Evolutionary conservation across 768 basidiomycete genomes (phyloP), one percentile per base, ranked within the genome.

Genomic region (Brasilioporus rufonigricans): DNA sequence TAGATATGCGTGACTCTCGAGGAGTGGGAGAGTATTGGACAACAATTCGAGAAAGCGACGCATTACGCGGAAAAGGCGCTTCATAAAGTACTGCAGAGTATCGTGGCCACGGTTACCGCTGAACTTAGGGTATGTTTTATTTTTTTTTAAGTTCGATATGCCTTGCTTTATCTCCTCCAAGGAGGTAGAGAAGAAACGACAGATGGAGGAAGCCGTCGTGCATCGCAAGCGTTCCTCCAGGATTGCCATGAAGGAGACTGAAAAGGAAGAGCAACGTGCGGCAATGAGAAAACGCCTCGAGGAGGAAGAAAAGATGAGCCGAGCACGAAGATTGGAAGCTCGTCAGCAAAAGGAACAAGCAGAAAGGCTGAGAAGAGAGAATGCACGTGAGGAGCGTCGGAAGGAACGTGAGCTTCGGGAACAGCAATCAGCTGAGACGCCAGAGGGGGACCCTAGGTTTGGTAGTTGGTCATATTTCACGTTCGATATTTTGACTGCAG

Each of bases 151-250:
- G 39, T n/a, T 2, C 27, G 7, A 24, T 24, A 16, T 41, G 1
- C 36, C 27, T 21, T 54, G 51, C 44, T 52, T 55, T 11, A 61
- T 61, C 14, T 41, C 41, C 45, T 53, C 31, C 50, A 64, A 90
- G 88, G 84, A 88, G 72, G 72, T 77, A 29, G 81, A 86, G 63
- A 78, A 76, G 33, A 83, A 84, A 65, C 77, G 78, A 23, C 81
- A 77, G 14, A 56, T 89, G 48, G 87, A 91, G 57, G 87, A 89
- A 59, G 89, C 90, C 2, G 73, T 94, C 13, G 80, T 83, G 24
- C 89, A 91, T 56, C 85, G 94, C 55, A 97, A 98, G 69, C 87
- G 94, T 23, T 96, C 93, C 0, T 91, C 91, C 18, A 88, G 95
- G 31, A 84, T 97, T 53, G 89, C 91, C 4, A 73, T 86, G 36